Evolutionary conservation across 2,329 filamentous ascomycete species (phyloP).

Genomic region (Capronia coronata): DNA sequence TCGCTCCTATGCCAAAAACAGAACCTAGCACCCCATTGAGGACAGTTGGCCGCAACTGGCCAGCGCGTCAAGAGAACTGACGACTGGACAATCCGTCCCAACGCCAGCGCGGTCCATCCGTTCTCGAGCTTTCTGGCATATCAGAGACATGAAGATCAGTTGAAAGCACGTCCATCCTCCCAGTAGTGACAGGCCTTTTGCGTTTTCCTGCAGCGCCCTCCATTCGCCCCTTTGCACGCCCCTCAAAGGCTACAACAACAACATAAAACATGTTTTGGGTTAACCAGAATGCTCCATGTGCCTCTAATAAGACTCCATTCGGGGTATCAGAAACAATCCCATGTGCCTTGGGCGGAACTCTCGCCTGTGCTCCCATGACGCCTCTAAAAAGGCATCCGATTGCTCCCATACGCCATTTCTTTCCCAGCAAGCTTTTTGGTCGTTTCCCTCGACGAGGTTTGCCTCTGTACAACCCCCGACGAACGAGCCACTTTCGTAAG

Average conservation of each 20-base stretch:
- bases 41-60: neutral
- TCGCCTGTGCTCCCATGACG: conserved; percentile 14
- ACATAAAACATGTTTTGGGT: conserved; percentile 20
- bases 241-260: conserved; percentile 19
- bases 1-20: neutral
- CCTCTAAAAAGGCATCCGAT: conserved; percentile 23
- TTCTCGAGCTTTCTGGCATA: neutral
- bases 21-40: neutral
- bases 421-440: conserved; percentile 14
- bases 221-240: neutral
- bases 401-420: conserved; percentile 18
- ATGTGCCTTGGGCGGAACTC: conserved; percentile 6
- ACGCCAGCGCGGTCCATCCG: neutral
- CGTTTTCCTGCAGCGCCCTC: neutral
- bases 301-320: conserved; percentile 24
- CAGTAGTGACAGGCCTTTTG: neutral
- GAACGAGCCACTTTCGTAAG: conserved; percentile 10
- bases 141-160: neutral
- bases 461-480: conserved; percentile 21
- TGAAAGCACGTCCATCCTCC: neutral
- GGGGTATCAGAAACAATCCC: conserved; percentile 25
- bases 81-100: neutral
- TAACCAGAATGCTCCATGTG: conserved; percentile 25
- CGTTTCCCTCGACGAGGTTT: conserved; percentile 8
- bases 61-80: neutral